Evolutionary conservation across 257 asterid genomes (phyloP).

Genomic region (Petunia secreta): DNA sequence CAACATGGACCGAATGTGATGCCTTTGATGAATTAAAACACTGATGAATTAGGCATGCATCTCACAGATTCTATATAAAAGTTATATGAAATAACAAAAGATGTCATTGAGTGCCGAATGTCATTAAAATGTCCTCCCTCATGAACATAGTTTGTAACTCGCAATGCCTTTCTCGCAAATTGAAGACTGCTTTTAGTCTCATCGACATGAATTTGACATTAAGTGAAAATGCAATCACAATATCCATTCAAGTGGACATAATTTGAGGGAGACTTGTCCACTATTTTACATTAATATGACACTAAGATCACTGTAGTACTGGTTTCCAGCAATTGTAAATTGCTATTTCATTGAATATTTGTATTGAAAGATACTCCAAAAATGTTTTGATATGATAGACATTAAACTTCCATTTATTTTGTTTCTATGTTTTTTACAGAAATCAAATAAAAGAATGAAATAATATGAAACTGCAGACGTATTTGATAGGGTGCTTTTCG

Average conservation of each 20-base stretch:
- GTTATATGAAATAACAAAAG: background rate
- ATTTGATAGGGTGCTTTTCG: conserved; percentile 11
- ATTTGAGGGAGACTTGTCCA: conserved; percentile 3
- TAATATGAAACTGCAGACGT: background rate
- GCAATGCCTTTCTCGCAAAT: conserved; percentile 97
- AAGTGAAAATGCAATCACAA: conserved; percentile 19
- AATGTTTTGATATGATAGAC: conserved; percentile 18
- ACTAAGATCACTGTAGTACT: background rate
- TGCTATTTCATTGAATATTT: background rate
- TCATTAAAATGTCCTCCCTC: conserved; percentile 57
- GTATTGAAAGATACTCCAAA: background rate
- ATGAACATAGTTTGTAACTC: conserved; percentile 90
- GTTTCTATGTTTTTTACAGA: background rate
- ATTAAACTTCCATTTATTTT: background rate
- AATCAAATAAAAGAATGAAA: background rate
- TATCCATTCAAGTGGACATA: background rate
- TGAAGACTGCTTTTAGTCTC: conserved; percentile 99
- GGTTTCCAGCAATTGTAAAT: background rate
- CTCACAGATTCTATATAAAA: too few species aligned
- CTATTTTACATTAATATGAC: background rate
- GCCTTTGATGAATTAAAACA: conserved; percentile 44
- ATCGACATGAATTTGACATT: conserved; percentile 86
- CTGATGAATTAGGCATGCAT: too few species aligned
- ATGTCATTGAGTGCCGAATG: conserved; percentile 33
- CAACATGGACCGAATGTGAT: conserved; percentile 82